Percentiles rank a stretch among this genome's conserved stretches.
phyloP scores from a whole-genome alignment of 257 asterid species.

The Ilex aquifolium region DNA sequence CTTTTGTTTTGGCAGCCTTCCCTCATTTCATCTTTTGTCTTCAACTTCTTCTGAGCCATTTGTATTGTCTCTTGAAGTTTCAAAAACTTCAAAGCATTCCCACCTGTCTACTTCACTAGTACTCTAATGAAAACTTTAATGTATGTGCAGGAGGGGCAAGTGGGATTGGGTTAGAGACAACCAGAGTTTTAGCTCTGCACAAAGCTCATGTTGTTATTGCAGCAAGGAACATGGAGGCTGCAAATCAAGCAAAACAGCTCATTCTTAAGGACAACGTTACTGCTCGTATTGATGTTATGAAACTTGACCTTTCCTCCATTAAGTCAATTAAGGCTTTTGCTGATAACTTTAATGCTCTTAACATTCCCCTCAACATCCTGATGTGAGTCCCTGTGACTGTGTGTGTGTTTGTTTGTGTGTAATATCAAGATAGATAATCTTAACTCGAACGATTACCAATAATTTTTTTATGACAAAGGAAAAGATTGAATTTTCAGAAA shows the following conservation, averaged over 20 bases:
- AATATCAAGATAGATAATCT: too few relatives aligned
- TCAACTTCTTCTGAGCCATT: too few relatives aligned
- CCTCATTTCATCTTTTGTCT: too few relatives aligned
- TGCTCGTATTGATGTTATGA: constrained; percentile 60
- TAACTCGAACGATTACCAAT: too few relatives aligned
- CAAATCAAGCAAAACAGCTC: constrained; percentile 55
- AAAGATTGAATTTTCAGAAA: neutral
- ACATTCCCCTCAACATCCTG: constrained; percentile 73
- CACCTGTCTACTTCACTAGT: too few relatives aligned
- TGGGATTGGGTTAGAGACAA: constrained; percentile 86
- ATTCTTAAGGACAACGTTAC: constrained; percentile 36
- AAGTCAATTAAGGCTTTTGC: constrained; percentile 58
- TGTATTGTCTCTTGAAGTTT: too few relatives aligned
- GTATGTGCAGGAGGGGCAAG: constrained; percentile 67
- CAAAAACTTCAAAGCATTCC: too few relatives aligned
- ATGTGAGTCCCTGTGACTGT: too few relatives aligned
- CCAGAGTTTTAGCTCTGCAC: constrained; percentile 65
- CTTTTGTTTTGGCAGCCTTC: too few relatives aligned
- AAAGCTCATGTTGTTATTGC: constrained; percentile 72
- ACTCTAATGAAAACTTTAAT: too few relatives aligned
- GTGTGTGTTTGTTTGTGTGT: too few relatives aligned
- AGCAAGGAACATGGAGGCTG: constrained; percentile 73
- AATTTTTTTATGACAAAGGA: neutral
- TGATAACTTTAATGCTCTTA: constrained; percentile 47
- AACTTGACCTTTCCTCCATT: constrained; percentile 69